phyloP scores from a whole-genome alignment of 331 rosid genomes.

The Rhamnella rubrinervis region DNA sequence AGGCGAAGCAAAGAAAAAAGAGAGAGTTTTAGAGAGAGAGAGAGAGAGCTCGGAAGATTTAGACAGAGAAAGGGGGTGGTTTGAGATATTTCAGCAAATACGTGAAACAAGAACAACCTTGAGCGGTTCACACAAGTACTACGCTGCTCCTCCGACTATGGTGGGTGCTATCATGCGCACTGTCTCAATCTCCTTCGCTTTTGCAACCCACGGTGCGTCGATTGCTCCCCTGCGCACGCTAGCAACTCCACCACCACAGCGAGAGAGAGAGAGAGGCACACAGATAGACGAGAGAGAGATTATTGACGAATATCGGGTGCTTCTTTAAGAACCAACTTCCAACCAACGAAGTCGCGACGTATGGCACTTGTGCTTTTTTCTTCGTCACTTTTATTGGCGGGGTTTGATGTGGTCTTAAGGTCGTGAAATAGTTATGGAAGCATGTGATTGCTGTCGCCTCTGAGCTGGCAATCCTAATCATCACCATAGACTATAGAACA shows the following conservation, averaged over 20 bases:
- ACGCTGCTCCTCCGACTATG: slow-evolving; percentile 35
- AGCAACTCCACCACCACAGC: slow-evolving; percentile 12
- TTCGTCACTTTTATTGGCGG: no score
- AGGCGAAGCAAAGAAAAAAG: not conserved
- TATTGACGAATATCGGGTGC: not conserved
- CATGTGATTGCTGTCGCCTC: not conserved
- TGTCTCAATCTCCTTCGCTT: slow-evolving; percentile 9
- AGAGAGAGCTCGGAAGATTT: slow-evolving; percentile 30
- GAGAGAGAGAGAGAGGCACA: slow-evolving; percentile 11
- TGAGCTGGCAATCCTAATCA: slow-evolving; percentile 24
- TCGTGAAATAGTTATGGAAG: not conserved
- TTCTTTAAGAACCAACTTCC: not conserved
- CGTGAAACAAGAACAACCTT: slow-evolving; percentile 18
- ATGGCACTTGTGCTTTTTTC: no score
- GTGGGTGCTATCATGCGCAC: slow-evolving; percentile 43
- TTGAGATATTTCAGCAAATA: not conserved
- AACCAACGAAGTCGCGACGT: no score
- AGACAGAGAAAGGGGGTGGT: slow-evolving; percentile 19
- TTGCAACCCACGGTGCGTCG: slow-evolving; percentile 17
- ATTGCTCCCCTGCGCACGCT: slow-evolving; percentile 34
- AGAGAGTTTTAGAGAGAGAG: slow-evolving; percentile 38
- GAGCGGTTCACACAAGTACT: slow-evolving; percentile 33
- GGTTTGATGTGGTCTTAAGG: no score
- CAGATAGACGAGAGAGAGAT: not conserved
- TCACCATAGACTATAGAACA: not conserved